Evolutionary conservation across 169 alveolate species (phyloP).

Genomic region (Toxoplasma gondii): DNA sequence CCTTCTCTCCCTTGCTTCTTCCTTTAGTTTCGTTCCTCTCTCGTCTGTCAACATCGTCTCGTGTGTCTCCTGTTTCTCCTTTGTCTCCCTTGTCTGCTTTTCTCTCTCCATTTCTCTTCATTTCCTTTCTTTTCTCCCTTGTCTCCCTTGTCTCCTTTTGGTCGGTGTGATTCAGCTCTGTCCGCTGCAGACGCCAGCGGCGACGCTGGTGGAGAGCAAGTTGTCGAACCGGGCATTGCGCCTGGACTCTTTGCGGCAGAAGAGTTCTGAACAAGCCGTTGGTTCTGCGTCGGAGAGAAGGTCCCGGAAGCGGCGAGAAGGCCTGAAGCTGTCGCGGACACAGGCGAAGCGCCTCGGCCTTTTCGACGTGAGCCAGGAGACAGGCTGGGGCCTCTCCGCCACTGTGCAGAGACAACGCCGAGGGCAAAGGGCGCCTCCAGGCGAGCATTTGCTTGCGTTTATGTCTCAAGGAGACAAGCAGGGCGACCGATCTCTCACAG

Average conservation of each 20-base stretch:
- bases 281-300: conserved; percentile 21
- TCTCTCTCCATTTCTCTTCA: too few species aligned
- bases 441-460: too few species aligned
- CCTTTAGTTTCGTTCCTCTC: too few species aligned
- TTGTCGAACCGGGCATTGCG: conserved; percentile 52
- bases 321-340: conserved; percentile 56
- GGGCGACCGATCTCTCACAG: too few species aligned
- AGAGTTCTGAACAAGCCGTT: conserved; percentile 15
- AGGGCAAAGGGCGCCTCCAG: too few species aligned
- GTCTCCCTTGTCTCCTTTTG: too few species aligned
- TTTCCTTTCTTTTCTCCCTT: too few species aligned
- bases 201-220: conserved; percentile 41
- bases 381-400: background rate
- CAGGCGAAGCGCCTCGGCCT: conserved; percentile 52
- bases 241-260: conserved; percentile 42
- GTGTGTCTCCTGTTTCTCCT: too few species aligned
- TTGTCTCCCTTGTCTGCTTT: too few species aligned
- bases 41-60: too few species aligned
- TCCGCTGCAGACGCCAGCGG: conserved; percentile 57
- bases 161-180: conserved; percentile 27
- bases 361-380: conserved; percentile 40
- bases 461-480: too few species aligned
- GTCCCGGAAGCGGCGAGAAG: background rate
- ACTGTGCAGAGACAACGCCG: too few species aligned
- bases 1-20: background rate